Evolutionary conservation across 495 filamentous ascomycete genomes (phyloP).

Genomic region (Opeltia flavorubescens): DNA sequence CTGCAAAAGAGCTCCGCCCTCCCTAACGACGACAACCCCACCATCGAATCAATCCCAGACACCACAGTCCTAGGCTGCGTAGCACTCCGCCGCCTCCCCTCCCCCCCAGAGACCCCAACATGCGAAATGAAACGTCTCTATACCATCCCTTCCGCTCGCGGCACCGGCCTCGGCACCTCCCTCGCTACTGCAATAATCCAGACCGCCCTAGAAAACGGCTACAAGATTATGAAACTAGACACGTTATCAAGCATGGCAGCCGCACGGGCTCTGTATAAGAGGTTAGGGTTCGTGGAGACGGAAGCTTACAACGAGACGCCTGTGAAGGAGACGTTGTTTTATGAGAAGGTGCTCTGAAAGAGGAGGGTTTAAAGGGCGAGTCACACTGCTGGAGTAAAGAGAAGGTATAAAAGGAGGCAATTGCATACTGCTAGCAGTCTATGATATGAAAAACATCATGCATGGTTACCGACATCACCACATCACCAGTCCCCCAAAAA

Average conservation of each 20-base stretch:
- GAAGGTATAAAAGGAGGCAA: no score
- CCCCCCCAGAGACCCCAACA: no score
- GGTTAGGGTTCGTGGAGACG: conserved; percentile 38
- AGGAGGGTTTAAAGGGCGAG: no score
- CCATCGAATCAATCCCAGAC: no score
- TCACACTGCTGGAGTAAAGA: no score
- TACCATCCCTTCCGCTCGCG: conserved; percentile 29
- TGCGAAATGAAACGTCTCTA: conserved; percentile 52
- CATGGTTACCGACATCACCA: no score
- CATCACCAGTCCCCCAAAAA: no score
- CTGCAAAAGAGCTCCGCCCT: no score
- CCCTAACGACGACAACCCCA: no score
- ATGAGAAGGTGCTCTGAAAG: no score
- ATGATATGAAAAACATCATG: no score
- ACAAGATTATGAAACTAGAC: conserved; percentile 42
- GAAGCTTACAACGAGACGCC: conserved; percentile 44
- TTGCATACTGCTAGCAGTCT: no score
- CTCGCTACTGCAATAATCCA: conserved; percentile 30
- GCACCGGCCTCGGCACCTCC: conserved; percentile 31
- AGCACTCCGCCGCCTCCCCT: conserved; percentile 23
- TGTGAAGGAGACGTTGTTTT: conserved; percentile 30
- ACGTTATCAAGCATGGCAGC: conserved; percentile 40
- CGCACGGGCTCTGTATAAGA: conserved; percentile 35
- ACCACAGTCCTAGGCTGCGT: conserved; percentile 35
- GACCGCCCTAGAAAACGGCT: conserved; percentile 31